Conservation (phyloP, 2,329 filamentous ascomycete species). For the Cytospora piceae region DNA sequence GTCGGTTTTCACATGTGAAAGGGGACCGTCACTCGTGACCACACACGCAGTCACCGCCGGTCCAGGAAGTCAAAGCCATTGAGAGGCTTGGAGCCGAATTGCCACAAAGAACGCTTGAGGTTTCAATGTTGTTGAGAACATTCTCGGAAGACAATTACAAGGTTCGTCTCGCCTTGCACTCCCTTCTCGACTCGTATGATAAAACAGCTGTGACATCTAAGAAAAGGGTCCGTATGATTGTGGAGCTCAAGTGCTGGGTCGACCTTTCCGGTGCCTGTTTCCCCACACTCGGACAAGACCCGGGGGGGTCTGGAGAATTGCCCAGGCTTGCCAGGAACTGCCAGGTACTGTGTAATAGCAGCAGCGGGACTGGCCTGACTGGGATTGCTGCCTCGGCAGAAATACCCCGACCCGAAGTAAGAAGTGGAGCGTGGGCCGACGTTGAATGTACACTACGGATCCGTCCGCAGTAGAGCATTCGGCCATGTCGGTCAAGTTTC, state of each 20-base stretch:
- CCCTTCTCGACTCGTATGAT: background rate
- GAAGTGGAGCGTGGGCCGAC: slow-evolving; percentile 5
- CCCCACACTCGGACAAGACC: slow-evolving; percentile 23
- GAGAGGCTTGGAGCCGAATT: slow-evolving; percentile 15
- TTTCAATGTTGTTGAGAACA: background rate
- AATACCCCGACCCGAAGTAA: slow-evolving; percentile 11
- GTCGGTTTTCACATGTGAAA: slow-evolving; percentile 28
- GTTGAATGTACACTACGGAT: background rate
- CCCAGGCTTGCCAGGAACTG: too few relatives aligned
- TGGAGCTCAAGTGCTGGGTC: background rate
- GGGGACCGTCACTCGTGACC: slow-evolving; percentile 18
- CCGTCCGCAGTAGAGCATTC: background rate
- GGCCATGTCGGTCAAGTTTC: slow-evolving; percentile 23
- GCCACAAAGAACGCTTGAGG: slow-evolving; percentile 15
- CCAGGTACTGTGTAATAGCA: background rate
- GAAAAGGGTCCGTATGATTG: background rate
- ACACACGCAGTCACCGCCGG: background rate
- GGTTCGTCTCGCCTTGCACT: too few relatives aligned
- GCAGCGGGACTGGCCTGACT: background rate
- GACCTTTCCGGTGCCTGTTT: slow-evolving; percentile 1
- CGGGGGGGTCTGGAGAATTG: slow-evolving; percentile 13
- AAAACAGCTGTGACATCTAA: background rate
- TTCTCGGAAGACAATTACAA: background rate
- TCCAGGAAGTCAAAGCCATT: background rate
- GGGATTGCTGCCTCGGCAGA: slow-evolving; percentile 25